phyloP scores from a whole-genome alignment of 2,329 filamentous ascomycete genomes.

The Clonostachys solani region DNA sequence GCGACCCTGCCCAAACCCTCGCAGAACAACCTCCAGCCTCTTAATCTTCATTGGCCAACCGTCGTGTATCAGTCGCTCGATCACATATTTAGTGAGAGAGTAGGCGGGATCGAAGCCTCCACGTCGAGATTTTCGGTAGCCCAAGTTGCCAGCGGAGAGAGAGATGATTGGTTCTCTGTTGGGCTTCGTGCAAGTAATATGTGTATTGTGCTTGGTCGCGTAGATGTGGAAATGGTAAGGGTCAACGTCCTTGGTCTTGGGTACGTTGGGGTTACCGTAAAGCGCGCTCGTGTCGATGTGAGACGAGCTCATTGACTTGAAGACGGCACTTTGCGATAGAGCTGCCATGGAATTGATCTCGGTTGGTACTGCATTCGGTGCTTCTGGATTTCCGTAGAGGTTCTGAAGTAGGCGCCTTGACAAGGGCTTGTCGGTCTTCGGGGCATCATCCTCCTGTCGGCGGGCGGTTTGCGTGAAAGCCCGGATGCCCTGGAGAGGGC shows the following conservation, averaged over 20 bases:
- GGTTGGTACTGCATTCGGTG: conserved; percentile 7
- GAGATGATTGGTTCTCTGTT: conserved; percentile 76
- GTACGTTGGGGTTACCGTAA: conserved; percentile 11
- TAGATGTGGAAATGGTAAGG: conserved; percentile 87
- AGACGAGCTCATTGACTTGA: conserved; percentile 24
- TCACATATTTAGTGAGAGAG: conserved; percentile 79
- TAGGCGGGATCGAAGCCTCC: conserved; percentile 88
- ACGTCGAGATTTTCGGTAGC: conserved; percentile 80
- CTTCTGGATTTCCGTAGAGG: conserved; percentile 20
- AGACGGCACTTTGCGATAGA: conserved; percentile 31
- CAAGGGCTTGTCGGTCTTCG: conserved; percentile 11
- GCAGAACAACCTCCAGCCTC: conserved; percentile 72
- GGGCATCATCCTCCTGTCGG: conserved; percentile 14
- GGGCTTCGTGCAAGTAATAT: conserved; percentile 84
- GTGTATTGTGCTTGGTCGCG: conserved; percentile 88
- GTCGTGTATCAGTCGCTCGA: conserved; percentile 79
- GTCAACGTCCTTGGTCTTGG: conserved; percentile 32
- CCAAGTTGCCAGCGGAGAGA: conserved; percentile 79
- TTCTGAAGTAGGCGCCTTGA: conserved; percentile 23
- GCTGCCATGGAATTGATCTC: conserved; percentile 21
- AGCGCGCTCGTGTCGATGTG: conserved; percentile 20
- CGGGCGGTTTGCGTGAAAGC: conserved; percentile 33
- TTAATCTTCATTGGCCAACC: conserved; percentile 73
- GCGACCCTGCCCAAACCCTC: conserved; percentile 82
- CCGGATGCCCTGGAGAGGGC: conserved; percentile 15